Evolutionary conservation across 495 filamentous ascomycete genomes (phyloP), one percentile per base, ranked within the genome.

Genomic region (Entonaema liquescens): DNA sequence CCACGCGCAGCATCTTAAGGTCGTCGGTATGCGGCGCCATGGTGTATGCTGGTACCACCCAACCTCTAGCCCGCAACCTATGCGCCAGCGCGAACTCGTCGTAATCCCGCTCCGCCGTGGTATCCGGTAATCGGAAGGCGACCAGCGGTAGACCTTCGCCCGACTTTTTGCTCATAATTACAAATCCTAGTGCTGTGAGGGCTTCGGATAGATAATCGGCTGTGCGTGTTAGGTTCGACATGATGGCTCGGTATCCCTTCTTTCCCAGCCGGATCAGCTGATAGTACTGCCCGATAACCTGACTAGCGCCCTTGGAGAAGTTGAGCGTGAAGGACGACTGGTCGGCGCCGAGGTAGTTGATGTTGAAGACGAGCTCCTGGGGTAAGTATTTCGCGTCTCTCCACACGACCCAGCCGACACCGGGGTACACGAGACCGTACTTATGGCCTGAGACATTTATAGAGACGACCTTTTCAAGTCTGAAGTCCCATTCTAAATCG

Each of bases 281-380:
- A 82, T 97, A 97, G 83, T 97, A 97, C 79, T 97, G 94, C 31
- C 94, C 94, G 75, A 97, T 97, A 68, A 97, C 89, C 73, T 97
- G 94, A 40, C 90, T 90, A 49, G 94, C 94, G 62, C 94, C 94
- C 79, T 95, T 95, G 77, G 90, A 93, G 84, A 97, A 97, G 84
- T 97, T 97, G 57, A 97, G 86, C n/a, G 94, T 97, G 84, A 97
- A 97, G 58, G 92, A 96, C n/a, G 93, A 89, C 80, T 97, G 94
- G 72, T 97, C 93, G 25, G 94, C 92, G 59, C 94, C 94, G 2
- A 97, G 90, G 78, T 97, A 97, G 82, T 97, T 97, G 86, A 97
- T 95, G 85, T 96, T 97, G 87, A 97, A 97, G 74, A 97, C 92
- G 38, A 97, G 89, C 77, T 97, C 94, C 78, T 94, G 83, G 23